Evolutionary conservation across 75 land plant species (phyloP), one percentile per base, ranked within the genome.

Genomic region (Pinus albicaulis): DNA sequence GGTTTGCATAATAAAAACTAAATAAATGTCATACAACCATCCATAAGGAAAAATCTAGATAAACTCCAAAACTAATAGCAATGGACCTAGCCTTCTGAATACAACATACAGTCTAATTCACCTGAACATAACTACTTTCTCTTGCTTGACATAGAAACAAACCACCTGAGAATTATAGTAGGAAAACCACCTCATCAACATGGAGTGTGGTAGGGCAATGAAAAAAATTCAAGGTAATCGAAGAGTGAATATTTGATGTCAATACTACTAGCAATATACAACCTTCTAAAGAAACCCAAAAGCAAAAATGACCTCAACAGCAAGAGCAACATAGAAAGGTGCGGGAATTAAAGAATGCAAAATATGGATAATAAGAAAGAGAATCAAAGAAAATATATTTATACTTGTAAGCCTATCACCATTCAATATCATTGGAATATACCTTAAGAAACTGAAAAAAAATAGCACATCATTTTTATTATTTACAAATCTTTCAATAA

Each of bases 381-480:
- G 52, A 26, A n/a, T 44, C 66, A 23, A 19, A 75, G 59, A 15
- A 36, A 31, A 16, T 31, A 20, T 12, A 8, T 19, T 44, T 44
- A 44, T 44, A 44, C 48, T 44, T 44, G 8, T 44, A 44, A 44
- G 2, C 2, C 6, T 60, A 28, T 34, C 34, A 58, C 38, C 15
- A 36, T 75, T 71, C 76, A 16, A 36, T 65, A 24, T 59, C 38
- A n/a, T 41, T 17, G 11, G 19, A 22, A 5, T 25, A 69, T 55
- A 73, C 28, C 75, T 76, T 26, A 2, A 15, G 71, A 75, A 60
- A 75, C 38, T 61, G 19, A 19, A 52, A 44, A 38, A 38, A 5
- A 19, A 16, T 3, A 65, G 2, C 31, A 65, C 36, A 55, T 13
- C 4, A 61, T 56, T 56, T 56, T 26, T 17, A 59, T 28, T 25